Base-by-base conservation (phyloP, 2,329 filamentous ascomycete species). In the Apiospora rasikravindrae region DNA sequence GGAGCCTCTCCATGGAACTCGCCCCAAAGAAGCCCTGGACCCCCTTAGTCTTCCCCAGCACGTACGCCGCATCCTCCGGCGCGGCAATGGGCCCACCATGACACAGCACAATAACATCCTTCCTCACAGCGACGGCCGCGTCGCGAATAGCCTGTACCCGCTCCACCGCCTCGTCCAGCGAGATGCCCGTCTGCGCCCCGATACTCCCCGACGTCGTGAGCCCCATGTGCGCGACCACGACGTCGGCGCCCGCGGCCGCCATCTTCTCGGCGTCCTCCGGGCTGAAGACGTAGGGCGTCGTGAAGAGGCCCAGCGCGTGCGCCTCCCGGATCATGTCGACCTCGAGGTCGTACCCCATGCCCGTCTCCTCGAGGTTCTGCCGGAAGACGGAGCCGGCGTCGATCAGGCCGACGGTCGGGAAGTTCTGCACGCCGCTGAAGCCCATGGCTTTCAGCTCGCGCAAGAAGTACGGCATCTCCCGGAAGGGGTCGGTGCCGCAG, bases 11-110 rank as follows among this genome's bases (percentile, higher is more conserved):
- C 88, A 93, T 92, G 70, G 88, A 90, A 73, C 90, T 92, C 14
- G 91, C 92, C 0, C 91, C 92, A 76, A 90, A 93, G 79, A 94
- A 93, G 0, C 92, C 91, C 81, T 93, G 90, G n/a, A 93, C 83
- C 0, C 91, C 91, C 51, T 84, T 86, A 0, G 89, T 91, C 75
- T 87, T 82, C 29, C 83, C 84, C 42, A 93, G 83, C 13, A 93
- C 87, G 78, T 89, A 92, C 74, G 87, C 83, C 0, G 91, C 91
- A 79, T 93, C 90, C 67, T 88, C 82, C 0, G 90, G 89, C 69
- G 85, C 85, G 4, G 91, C 90, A 74, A 94, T 91, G 0, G 91
- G 91, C 0, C 91, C 91, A 0, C 91, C 92, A 77, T 93, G 91
- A 73, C 91, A 93, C n/a, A 93, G 78, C 24, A 93, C 88, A 69